Base-by-base conservation (phyloP, 2,329 filamentous ascomycete species). In the Xylaria sp. region DNA sequence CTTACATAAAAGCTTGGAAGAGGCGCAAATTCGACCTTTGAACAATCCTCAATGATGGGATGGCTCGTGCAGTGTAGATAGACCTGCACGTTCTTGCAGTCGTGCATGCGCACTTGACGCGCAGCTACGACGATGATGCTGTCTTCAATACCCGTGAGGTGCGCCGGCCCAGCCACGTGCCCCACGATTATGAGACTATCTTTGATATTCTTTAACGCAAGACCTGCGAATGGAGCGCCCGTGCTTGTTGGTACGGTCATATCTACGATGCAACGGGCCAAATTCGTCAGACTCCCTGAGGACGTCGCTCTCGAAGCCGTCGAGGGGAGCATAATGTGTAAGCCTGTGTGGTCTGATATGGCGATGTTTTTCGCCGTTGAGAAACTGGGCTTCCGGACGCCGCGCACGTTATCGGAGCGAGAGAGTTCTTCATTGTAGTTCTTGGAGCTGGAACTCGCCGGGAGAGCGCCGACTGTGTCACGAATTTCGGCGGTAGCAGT, bases 41-140 rank as follows among this genome's bases (percentile, higher is more conserved):
- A 83, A 74, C 94, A 98, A 68, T 95, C 90, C 77, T 99, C 95
- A 67, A 99, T 96, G 70, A 99, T 97, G 0, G 95, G 95, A 65
- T 93, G 88, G 71, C 92, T 95, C 1, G 83, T 82, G 73, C 91
- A 94, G 67, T 89, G 85, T 61, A 99, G 81, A 74, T 98, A 98
- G 11, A 99, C 83, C 68, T 92, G 87, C 37, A 96, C 90, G 64
- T 93, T 85, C 46, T 80, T 82, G 73, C 92, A 96, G 68, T 94
- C 90, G 75, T 99, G 95, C 80, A 99, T 94, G 21, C 95, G 87
- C 71, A 97, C 92, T 76, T 99, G 95, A n/a, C 90, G 85, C 55
- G 92, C 91, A 6, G 87, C 83, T 2, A 97, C 87, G 0, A 97
- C 87, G 14, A 96, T 77, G n/a, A 92, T 85, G 66, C 89, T 91